Evolutionary conservation across 768 basidiomycete genomes (phyloP).

Genomic region (Pleurotus tuoliensis): DNA sequence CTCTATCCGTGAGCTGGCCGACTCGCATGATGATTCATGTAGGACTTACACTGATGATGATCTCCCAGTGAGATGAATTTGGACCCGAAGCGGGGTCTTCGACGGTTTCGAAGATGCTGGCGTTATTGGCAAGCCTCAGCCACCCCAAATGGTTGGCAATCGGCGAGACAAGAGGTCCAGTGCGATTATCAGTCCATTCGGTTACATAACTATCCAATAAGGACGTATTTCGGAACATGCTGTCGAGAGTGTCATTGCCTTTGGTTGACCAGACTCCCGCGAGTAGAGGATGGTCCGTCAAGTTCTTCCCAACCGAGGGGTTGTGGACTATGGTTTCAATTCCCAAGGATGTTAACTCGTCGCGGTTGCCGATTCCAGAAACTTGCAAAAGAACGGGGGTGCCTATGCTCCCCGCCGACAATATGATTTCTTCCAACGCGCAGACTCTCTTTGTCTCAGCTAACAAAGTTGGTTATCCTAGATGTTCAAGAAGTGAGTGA

Average conservation of each 20-base stretch:
- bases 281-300: constrained; percentile 17
- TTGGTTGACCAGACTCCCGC: background rate
- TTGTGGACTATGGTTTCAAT: constrained; percentile 13
- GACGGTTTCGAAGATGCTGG: constrained; percentile 23
- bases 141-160: constrained; percentile 14
- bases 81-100: constrained; percentile 34
- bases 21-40: background rate
- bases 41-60: constrained; percentile 24
- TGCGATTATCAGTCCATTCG: constrained; percentile 16
- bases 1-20: background rate
- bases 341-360: constrained; percentile 2
- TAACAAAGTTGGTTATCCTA: background rate
- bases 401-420: constrained; percentile 25
- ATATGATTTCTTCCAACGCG: constrained; percentile 20
- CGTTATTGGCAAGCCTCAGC: constrained; percentile 21
- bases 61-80: constrained; percentile 31
- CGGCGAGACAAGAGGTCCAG: constrained; percentile 16
- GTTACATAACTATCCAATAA: constrained; percentile 8
- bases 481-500: no score
- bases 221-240: constrained; percentile 10
- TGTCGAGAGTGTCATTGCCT: constrained; percentile 14
- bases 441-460: background rate
- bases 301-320: constrained; percentile 25
- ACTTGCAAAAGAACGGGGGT: constrained; percentile 20
- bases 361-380: constrained; percentile 21